These are phyloP conservation scores for Colletotrichum acutatum DNA, from an alignment of 2,329 filamentous ascomycete species.

Conservation along the genomic window DNA sequence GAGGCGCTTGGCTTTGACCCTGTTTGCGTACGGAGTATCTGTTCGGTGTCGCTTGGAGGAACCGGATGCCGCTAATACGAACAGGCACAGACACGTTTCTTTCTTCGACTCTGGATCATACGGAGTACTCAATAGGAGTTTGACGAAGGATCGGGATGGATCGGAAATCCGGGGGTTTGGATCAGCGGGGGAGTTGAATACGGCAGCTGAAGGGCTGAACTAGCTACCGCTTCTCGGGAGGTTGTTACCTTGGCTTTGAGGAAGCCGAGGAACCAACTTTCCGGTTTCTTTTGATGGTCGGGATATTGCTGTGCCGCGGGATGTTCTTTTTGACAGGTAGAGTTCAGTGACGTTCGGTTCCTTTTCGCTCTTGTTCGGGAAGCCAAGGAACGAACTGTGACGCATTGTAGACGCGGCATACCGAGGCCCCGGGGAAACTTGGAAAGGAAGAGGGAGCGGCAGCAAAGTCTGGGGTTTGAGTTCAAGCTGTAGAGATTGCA, in stretches of 20 bases:
- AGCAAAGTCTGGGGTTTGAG: not conserved
- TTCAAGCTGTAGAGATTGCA: not conserved
- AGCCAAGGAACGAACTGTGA: not conserved
- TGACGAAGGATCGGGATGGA: conserved; percentile 12
- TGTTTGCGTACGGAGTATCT: no score
- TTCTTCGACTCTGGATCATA: not conserved
- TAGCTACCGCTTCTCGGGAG: not conserved
- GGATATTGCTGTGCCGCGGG: not conserved
- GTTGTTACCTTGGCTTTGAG: not conserved
- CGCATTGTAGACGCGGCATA: not conserved
- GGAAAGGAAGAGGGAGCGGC: not conserved
- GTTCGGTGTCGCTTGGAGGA: not conserved
- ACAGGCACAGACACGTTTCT: no score
- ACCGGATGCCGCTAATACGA: not conserved
- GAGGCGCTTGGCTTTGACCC: no score
- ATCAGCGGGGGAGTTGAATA: not conserved
- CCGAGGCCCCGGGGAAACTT: not conserved
- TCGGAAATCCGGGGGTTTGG: conserved; percentile 18
- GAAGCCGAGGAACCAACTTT: not conserved
- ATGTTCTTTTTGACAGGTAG: not conserved
- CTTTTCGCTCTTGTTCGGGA: not conserved
- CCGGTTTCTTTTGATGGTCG: not conserved
- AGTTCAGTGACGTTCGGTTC: not conserved
- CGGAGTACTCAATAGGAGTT: not conserved
- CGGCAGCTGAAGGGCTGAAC: no score